Base-by-base conservation (phyloP, 106 monocot species). In the Platanthera guangdongensis region DNA sequence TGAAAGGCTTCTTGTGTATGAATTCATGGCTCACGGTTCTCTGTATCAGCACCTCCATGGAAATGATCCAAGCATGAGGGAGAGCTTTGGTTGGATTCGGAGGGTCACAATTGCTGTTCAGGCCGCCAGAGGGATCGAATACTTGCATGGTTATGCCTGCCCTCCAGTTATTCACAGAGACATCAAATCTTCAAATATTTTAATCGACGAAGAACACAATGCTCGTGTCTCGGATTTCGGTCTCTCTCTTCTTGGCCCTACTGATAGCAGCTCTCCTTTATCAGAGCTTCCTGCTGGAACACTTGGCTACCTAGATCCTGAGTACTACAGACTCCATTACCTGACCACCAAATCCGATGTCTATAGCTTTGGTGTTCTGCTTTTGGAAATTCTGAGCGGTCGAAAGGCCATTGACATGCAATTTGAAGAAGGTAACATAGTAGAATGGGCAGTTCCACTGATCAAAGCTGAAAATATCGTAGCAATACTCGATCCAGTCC, bases 21-120 rank as follows among this genome's bases (percentile, higher is more conserved):
- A 99, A 85, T 99, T 90, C 89, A 99, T 99, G 99, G 99, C 99
- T 39, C 90, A 99, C 57, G 99, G 99, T 0, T 94, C 99, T 32
- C 73, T 99, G 65, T 92, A 99, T 67, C 99, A 92, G 57, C 94
- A 99, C 75, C 88, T 99, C 72, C 99, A 99, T 51, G 89, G 94
- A 47, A 94, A 88, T 68, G 89, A 90, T 15, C 71, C 80, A 2
- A 72, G 50, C 52, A 67, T 87, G 48, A 90, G 86, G 74, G 80
- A 88, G 78, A 84, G 76, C 14, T 49, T 99, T 52, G 88, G 87
- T 76, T 99, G 99, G 99, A 80, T 94, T 5, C 75, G 90, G 32
- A 64, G 99, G 64, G 99, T 92, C 65, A 99, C 94, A 15, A 99
- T 99, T 10, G 92, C 99, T 4, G 94, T 99, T 21, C 99, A 99